Conservation (phyloP, 176 grass and related monocot species). For the Poa annua region DNA sequence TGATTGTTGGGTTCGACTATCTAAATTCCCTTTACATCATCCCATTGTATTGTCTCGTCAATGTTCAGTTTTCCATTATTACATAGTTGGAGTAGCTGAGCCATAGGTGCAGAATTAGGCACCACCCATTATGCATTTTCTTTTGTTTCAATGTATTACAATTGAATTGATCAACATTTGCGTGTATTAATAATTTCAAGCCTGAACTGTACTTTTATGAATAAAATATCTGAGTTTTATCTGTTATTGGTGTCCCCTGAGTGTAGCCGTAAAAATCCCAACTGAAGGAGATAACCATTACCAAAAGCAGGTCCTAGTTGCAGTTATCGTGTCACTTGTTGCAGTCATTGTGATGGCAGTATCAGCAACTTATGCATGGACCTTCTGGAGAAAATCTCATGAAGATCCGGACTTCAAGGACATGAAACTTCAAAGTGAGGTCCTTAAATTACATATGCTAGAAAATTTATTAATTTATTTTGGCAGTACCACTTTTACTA, state of each 20-base stretch:
- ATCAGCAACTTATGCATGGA: slow-evolving; percentile 38
- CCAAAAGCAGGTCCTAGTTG: slow-evolving; percentile 32
- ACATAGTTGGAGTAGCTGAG: not conserved
- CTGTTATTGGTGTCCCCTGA: slow-evolving; percentile 17
- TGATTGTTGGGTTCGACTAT: not conserved
- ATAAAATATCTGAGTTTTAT: not conserved
- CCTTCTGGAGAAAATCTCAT: slow-evolving; percentile 49
- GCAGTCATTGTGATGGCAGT: slow-evolving; percentile 19
- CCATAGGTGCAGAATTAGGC: not conserved
- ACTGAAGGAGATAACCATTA: slow-evolving; percentile 19
- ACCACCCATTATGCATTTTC: not conserved
- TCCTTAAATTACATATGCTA: slow-evolving; percentile 24
- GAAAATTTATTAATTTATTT: not conserved
- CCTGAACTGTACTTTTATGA: not conserved
- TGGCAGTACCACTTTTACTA: not conserved
- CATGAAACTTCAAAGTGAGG: slow-evolving; percentile 58
- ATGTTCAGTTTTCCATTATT: not conserved
- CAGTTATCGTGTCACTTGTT: slow-evolving; percentile 37
- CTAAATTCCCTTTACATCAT: not conserved
- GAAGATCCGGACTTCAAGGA: slow-evolving; percentile 47
- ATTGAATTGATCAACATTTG: not conserved
- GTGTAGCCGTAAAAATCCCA: not conserved
- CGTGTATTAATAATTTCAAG: not conserved
- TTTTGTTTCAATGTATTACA: not conserved
- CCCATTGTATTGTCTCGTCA: slow-evolving; percentile 4